Percentiles rank a stretch among this genome's conserved stretches.
These are phyloP conservation scores for Aspergillus nomiae DNA, from an alignment of 2,329 filamentous ascomycete species.

Conservation along the genomic window DNA sequence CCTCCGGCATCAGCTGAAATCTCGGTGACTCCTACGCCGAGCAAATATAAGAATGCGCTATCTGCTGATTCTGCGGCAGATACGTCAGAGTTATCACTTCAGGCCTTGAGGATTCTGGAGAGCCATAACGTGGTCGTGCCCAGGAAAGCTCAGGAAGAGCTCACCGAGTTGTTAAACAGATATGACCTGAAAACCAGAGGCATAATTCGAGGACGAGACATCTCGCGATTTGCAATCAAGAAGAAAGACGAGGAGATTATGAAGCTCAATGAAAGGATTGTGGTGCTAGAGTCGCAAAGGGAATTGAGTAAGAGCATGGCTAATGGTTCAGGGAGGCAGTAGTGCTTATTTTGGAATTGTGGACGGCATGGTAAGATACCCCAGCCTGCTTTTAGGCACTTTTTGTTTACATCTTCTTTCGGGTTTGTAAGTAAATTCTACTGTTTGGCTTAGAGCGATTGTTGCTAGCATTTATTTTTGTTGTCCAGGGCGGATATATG, in stretches of 20 bases:
- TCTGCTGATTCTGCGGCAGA: conserved; percentile 21
- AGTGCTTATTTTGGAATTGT: conserved; percentile 5
- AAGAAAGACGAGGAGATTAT: conserved; percentile 65
- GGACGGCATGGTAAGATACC: background rate
- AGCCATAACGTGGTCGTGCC: conserved; percentile 36
- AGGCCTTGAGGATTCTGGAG: conserved; percentile 37
- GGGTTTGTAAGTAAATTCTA: background rate
- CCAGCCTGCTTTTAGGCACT: background rate
- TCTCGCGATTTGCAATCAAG: conserved; percentile 63
- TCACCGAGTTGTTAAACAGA: conserved; percentile 52
- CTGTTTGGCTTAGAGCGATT: background rate
- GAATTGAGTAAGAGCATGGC: conserved; percentile 55
- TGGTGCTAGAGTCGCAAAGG: conserved; percentile 56
- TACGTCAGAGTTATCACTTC: conserved; percentile 21
- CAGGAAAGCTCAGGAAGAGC: conserved; percentile 34
- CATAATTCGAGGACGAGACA: conserved; percentile 65
- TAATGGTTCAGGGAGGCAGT: conserved; percentile 37
- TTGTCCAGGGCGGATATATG: background rate
- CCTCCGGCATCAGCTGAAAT: conserved; percentile 31
- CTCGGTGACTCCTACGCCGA: conserved; percentile 36
- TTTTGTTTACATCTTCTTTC: background rate
- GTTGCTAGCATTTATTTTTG: background rate
- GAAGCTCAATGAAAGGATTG: conserved; percentile 68
- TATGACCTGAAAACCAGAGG: conserved; percentile 64
- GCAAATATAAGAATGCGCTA: conserved; percentile 32